A percentile compares a stretch with the other conserved stretches of the same genome.
phyloP scores from a whole-genome alignment of 2,329 filamentous ascomycete species.

The Acarospora socialis region DNA sequence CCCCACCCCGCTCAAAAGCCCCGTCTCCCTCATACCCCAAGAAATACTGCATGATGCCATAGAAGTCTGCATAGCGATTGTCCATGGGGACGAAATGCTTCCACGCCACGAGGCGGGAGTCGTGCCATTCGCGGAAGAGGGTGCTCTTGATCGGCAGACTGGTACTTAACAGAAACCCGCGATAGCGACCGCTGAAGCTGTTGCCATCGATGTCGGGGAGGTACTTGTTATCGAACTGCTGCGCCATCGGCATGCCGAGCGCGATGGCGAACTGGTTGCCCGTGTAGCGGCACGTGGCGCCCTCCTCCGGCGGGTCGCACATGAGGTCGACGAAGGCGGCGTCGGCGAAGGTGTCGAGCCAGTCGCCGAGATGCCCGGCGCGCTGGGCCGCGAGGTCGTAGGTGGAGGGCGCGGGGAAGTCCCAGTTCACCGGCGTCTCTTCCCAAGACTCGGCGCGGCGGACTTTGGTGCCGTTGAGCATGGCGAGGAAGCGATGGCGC shows the following conservation, averaged over 20 bases:
- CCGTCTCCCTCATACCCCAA: slow-evolving; percentile 38
- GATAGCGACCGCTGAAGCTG: slow-evolving; percentile 53
- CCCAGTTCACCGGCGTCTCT: slow-evolving; percentile 20
- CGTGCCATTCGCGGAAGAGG: slow-evolving; percentile 69
- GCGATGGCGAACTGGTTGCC: slow-evolving; percentile 26
- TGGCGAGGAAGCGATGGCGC: slow-evolving; percentile 58
- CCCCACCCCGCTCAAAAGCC: neutral
- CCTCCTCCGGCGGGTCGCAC: slow-evolving; percentile 26
- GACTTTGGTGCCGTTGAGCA: slow-evolving; percentile 54
- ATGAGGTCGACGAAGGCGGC: slow-evolving; percentile 30
- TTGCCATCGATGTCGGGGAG: slow-evolving; percentile 67
- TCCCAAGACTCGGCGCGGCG: slow-evolving; percentile 30
- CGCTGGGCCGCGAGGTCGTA: slow-evolving; percentile 25
- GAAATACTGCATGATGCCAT: slow-evolving; percentile 61
- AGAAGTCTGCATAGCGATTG: slow-evolving; percentile 57
- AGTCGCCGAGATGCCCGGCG: slow-evolving; percentile 23
- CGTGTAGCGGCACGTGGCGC: slow-evolving; percentile 33
- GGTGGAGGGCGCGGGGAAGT: slow-evolving; percentile 24
- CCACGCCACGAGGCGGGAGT: slow-evolving; percentile 59
- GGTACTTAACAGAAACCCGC: slow-evolving; percentile 54
- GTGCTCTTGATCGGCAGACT: slow-evolving; percentile 64
- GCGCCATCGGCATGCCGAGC: slow-evolving; percentile 17
- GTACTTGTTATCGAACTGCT: slow-evolving; percentile 46
- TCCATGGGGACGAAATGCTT: slow-evolving; percentile 72
- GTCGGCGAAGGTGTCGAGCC: slow-evolving; percentile 27